phyloP scores from a whole-genome alignment of 1,139 yeast species.

The Geotrichum citri-aurantii region DNA sequence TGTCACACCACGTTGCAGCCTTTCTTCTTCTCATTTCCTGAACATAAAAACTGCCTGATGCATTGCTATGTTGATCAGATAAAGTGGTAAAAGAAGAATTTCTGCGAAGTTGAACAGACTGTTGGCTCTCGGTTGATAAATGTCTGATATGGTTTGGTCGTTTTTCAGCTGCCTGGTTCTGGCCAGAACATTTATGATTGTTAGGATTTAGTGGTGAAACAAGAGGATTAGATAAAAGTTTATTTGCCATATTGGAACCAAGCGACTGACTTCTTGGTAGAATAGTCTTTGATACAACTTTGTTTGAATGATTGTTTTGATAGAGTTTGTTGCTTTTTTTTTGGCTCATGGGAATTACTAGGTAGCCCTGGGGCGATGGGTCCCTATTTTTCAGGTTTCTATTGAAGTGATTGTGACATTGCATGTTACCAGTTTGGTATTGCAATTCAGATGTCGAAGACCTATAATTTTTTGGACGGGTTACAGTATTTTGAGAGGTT shows the following conservation, averaged over 20 bases:
- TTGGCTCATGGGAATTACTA: not conserved
- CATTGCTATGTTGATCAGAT: slow-evolving; percentile 11
- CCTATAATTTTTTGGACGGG: not conserved
- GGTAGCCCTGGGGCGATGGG: slow-evolving; percentile 7
- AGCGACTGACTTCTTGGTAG: not conserved
- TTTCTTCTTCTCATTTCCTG: slow-evolving; percentile 47
- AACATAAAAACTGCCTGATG: slow-evolving; percentile 48
- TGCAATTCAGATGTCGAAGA: not conserved
- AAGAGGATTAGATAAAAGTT: not conserved
- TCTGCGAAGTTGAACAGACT: slow-evolving; percentile 2
- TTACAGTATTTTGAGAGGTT: not conserved
- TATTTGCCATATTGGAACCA: not conserved
- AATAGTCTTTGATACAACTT: not conserved
- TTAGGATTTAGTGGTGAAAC: slow-evolving; percentile 4
- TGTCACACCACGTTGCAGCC: slow-evolving; percentile 48
- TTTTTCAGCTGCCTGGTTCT: not conserved
- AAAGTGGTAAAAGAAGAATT: slow-evolving; percentile 3
- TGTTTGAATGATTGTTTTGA: not conserved
- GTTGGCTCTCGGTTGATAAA: not conserved
- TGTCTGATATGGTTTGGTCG: not conserved
- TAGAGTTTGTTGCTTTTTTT: not conserved
- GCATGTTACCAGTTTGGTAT: not conserved
- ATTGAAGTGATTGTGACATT: not conserved
- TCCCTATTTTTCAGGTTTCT: slow-evolving; percentile 1
- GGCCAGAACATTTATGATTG: not conserved